phyloP scores from a whole-genome alignment of 805 yeast species.

The Cyberlindnera subsufficiens region DNA sequence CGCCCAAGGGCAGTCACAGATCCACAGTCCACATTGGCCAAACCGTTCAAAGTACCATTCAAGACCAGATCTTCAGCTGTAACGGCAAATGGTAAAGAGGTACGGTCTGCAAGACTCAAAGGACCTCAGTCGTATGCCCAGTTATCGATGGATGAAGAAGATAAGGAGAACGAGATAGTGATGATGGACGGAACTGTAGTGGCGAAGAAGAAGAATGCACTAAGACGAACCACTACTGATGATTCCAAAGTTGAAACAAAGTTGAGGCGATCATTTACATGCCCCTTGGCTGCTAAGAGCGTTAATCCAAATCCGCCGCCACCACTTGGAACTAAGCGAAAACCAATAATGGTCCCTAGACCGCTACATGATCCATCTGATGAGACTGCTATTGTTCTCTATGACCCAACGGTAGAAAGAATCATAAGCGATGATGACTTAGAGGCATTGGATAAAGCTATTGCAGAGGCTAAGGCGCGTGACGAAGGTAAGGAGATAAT shows the following conservation, averaged over 20 bases:
- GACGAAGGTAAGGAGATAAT: conserved; percentile 22
- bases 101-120: conserved; percentile 27
- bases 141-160: conserved; percentile 21
- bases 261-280: conserved; percentile 45
- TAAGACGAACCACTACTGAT: conserved; percentile 43
- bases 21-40: conserved; percentile 45
- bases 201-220: conserved; percentile 47
- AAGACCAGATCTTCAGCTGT: conserved; percentile 22
- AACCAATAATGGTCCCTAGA: conserved; percentile 68
- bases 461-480: conserved; percentile 21
- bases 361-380: conserved; percentile 94
- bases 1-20: conserved; percentile 50
- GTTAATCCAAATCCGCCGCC: conserved; percentile 50
- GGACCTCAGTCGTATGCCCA: conserved; percentile 38
- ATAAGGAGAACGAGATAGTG: conserved; percentile 31
- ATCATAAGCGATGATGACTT: conserved; percentile 22
- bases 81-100: conserved; percentile 15
- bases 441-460: conserved; percentile 28
- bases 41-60: conserved; percentile 69
- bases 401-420: conserved; percentile 87
- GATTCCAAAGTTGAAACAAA: conserved; percentile 33
- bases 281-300: conserved; percentile 46
- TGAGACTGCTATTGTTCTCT: conserved; percentile 89
- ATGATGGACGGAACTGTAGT: conserved; percentile 27
- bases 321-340: conserved; percentile 76